Base-by-base conservation (phyloP, 495 filamentous ascomycete genomes). In the Hypoxylon rickii region DNA sequence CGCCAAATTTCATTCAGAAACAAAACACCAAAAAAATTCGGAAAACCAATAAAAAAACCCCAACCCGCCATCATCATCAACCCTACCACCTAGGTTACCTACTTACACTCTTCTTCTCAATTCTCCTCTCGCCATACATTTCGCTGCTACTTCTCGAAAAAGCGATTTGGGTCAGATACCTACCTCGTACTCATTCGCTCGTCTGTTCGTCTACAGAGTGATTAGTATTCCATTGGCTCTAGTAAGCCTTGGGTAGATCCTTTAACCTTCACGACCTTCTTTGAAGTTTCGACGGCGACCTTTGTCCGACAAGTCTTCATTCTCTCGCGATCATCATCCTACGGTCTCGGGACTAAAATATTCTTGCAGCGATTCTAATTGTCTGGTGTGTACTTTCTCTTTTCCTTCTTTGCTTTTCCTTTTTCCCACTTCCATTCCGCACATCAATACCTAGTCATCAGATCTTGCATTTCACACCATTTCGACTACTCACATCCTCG, bases 11-110 rank as follows among this genome's bases (percentile, higher is more conserved):
- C n/a, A n/a, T 69, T 67, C 57, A 70, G 69, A 69, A 70, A 18
- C 73, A 76, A 66, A 65, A 65, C 70, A 68, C 62, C 80, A 80
- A 82, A 82, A 81, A 82, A 81, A 60, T 77, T 78, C 75, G 79
- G 79, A 69, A 69, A 67, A 69, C 47, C n/a, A n/a, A 41, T 64
- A 15, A 59, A 64, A 71, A 66, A 66, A 50, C 18, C 52, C 64
- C 49, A 61, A n/a, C 43, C 49, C 41, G 13, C 7, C 40, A 29
- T 29, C 24, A 29, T 29, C 24, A 29, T 10, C 10, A 4, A 4
- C 24, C 4, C 4, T 29, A 29, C 24, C 24, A 4, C 10, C 10
- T 29, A 29, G 24, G 24, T n/a, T 56, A 59, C 57, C 65, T 62
- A 57, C 59, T 58, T 53, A 61, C 57, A 17, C 18, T n/a, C n/a